phyloP scores from a whole-genome alignment of 179 eudicot genomes.

The Nepenthes alata region DNA sequence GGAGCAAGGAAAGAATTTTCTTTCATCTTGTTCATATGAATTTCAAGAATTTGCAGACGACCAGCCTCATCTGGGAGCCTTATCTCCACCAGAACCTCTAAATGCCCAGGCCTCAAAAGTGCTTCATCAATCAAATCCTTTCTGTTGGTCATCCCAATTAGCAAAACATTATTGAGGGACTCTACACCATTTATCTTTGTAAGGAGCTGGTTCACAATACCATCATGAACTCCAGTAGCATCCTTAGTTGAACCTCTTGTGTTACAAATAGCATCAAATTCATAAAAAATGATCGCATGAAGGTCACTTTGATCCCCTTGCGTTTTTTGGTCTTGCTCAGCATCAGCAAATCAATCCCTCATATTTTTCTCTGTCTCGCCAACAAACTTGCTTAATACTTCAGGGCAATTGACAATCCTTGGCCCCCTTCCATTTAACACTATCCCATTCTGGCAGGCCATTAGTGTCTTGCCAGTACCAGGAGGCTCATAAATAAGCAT shows the following conservation, averaged over 20 bases:
- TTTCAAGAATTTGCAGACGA: slow-evolving; percentile 89
- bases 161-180: slow-evolving; percentile 87
- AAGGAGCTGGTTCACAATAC: slow-evolving; percentile 94
- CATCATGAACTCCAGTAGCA: slow-evolving; percentile 98
- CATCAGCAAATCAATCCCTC: slow-evolving; percentile 98
- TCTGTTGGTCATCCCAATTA: slow-evolving; percentile 98
- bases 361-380: slow-evolving; percentile 99
- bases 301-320: slow-evolving; percentile 92
- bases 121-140: slow-evolving; percentile 99
- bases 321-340: slow-evolving; percentile 81
- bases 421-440: slow-evolving; percentile 95
- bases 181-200: slow-evolving; percentile 99
- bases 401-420: slow-evolving; percentile 98
- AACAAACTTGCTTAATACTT: slow-evolving; percentile 93
- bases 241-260: slow-evolving; percentile 98
- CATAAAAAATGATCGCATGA: slow-evolving; percentile 96
- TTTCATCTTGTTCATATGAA: slow-evolving; percentile 94
- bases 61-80: slow-evolving; percentile 98
- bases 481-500: slow-evolving; percentile 98
- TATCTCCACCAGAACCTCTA: slow-evolving; percentile 98
- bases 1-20: slow-evolving; percentile 89
- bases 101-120: slow-evolving; percentile 94
- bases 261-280: slow-evolving; percentile 98
- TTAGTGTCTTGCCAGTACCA: slow-evolving; percentile 94
- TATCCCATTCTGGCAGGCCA: slow-evolving; percentile 99